phyloP scores from a whole-genome alignment of 768 basidiomycete genomes.

The Lepiota venenata region DNA sequence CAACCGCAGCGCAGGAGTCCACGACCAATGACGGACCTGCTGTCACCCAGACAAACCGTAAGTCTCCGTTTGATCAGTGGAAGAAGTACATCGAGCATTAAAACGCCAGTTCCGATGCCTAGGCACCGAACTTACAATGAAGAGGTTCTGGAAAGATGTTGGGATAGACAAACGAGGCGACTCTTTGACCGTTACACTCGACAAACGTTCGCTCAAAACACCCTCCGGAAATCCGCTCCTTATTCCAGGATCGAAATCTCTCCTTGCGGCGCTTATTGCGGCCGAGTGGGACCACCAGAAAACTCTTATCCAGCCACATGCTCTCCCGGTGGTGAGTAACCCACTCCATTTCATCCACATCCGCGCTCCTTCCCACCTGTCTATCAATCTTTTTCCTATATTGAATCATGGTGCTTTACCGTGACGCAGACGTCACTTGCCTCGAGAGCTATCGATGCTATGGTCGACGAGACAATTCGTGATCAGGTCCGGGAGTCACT shows the following conservation, averaged over 20 bases:
- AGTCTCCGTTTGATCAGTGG: slow-evolving; percentile 14
- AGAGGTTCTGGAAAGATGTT: slow-evolving; percentile 95
- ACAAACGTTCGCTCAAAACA: slow-evolving; percentile 84
- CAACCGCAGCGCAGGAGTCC: slow-evolving; percentile 13
- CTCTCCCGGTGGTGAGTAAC: slow-evolving; percentile 77
- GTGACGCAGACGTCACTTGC: slow-evolving; percentile 77
- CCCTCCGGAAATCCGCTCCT: slow-evolving; percentile 76
- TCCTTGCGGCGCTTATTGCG: slow-evolving; percentile 84
- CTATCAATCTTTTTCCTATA: no score
- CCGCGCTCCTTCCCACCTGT: background rate
- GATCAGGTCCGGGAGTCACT: slow-evolving; percentile 64
- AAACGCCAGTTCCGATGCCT: slow-evolving; percentile 5
- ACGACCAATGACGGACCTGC: slow-evolving; percentile 36
- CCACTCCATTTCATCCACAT: slow-evolving; percentile 9
- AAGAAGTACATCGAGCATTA: background rate
- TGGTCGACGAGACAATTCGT: slow-evolving; percentile 54
- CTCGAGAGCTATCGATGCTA: slow-evolving; percentile 84
- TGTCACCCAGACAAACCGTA: slow-evolving; percentile 66
- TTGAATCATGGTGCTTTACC: background rate
- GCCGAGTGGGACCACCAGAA: slow-evolving; percentile 97
- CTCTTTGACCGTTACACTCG: slow-evolving; percentile 65
- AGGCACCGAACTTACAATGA: slow-evolving; percentile 87
- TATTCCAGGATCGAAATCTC: slow-evolving; percentile 63
- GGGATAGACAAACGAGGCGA: slow-evolving; percentile 58
- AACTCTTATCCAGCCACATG: slow-evolving; percentile 80